phyloP scores from a whole-genome alignment of 2,329 filamentous ascomycete genomes.

The Sporothrix luriei region DNA sequence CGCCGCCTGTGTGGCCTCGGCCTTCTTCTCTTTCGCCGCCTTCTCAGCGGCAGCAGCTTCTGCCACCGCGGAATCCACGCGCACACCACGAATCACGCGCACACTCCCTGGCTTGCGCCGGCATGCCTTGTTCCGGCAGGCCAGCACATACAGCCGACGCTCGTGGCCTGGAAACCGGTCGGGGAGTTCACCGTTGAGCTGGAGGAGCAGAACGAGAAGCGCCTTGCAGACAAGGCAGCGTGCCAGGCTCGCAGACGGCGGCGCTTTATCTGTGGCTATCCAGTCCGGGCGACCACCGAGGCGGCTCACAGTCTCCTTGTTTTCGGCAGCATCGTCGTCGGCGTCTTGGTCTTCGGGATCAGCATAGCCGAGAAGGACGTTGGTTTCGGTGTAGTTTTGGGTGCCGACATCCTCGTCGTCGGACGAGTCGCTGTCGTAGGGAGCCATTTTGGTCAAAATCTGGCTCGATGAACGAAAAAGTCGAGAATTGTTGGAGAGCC shows the following conservation, averaged over 20 bases:
- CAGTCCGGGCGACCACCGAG: slow-evolving; percentile 85
- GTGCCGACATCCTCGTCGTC: slow-evolving; percentile 64
- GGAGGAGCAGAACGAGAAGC: slow-evolving; percentile 80
- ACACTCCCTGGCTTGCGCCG: slow-evolving; percentile 81
- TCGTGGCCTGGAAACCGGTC: slow-evolving; percentile 85
- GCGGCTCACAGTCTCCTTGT: slow-evolving; percentile 76
- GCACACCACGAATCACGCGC: slow-evolving; percentile 70
- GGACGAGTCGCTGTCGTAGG: slow-evolving; percentile 86
- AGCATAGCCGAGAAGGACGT: slow-evolving; percentile 87
- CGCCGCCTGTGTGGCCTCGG: slow-evolving; percentile 42
- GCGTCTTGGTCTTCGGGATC: slow-evolving; percentile 49
- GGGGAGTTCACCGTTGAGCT: slow-evolving; percentile 88
- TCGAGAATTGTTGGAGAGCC: background rate
- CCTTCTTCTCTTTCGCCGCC: slow-evolving; percentile 42
- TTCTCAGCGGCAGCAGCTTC: slow-evolving; percentile 37
- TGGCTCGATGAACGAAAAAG: background rate
- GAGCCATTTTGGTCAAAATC: slow-evolving; percentile 57
- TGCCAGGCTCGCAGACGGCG: slow-evolving; percentile 75
- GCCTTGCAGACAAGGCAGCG: slow-evolving; percentile 86
- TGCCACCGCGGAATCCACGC: slow-evolving; percentile 47
- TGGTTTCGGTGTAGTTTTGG: slow-evolving; percentile 69
- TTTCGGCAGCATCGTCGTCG: background rate
- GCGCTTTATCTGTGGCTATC: slow-evolving; percentile 68
- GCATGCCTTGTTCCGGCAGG: slow-evolving; percentile 76
- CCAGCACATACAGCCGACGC: slow-evolving; percentile 82